These are phyloP conservation scores for Liriodendron chinense DNA, from an alignment of 164 flowering plant genomes.

Conservation along the genomic window DNA sequence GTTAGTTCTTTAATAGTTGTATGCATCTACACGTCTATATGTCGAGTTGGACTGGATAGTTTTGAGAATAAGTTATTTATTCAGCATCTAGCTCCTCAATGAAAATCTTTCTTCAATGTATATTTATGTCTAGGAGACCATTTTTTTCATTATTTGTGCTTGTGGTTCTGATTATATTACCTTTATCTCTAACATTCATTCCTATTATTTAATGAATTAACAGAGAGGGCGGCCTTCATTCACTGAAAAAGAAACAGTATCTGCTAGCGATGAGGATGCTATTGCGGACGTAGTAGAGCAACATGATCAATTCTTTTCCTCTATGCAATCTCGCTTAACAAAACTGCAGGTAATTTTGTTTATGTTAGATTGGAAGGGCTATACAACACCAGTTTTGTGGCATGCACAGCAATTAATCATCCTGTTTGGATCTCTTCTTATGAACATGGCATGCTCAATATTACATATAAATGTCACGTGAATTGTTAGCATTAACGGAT, in stretches of 20 bases:
- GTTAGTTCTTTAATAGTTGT: too few species aligned
- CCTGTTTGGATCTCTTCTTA: neutral
- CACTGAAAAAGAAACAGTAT: slow-evolving; percentile 43
- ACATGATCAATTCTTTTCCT: slow-evolving; percentile 71
- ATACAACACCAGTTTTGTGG: neutral
- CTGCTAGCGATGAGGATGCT: slow-evolving; percentile 63
- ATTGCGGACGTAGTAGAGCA: slow-evolving; percentile 58
- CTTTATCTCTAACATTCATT: neutral
- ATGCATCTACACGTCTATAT: too few species aligned
- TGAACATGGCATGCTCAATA: slow-evolving; percentile 1
- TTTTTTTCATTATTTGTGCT: too few species aligned
- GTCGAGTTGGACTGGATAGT: too few species aligned
- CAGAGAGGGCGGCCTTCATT: slow-evolving; percentile 44
- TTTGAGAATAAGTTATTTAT: too few species aligned
- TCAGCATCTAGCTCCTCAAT: too few species aligned
- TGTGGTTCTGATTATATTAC: neutral
- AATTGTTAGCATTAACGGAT: neutral
- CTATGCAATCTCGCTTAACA: slow-evolving; percentile 77
- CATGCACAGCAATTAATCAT: neutral
- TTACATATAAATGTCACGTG: neutral
- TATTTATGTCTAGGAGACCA: too few species aligned
- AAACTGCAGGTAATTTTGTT: slow-evolving; percentile 66
- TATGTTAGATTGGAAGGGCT: slow-evolving; percentile 1
- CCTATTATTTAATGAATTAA: slow-evolving; percentile 10
- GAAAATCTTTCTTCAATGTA: too few species aligned